Conservation (phyloP, 257 asterid genomes). For the Scutellaria minor region DNA sequence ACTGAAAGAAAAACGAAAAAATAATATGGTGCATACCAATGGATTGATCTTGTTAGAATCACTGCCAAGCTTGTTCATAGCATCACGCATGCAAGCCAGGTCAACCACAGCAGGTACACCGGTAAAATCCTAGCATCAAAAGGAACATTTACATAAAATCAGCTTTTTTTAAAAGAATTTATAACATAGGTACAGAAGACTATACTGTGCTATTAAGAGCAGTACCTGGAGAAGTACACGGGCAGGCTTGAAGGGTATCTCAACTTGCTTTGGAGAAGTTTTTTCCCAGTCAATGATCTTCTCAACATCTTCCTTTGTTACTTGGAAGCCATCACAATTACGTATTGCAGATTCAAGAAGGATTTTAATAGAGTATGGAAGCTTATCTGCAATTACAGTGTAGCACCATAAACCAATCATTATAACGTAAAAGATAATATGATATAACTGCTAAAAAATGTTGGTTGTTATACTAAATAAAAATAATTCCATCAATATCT, state of each 20-base stretch:
- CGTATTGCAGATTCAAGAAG: slow-evolving; percentile 96
- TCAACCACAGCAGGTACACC: slow-evolving; percentile 98
- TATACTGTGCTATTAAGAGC: slow-evolving; percentile 23
- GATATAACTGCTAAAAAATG: slow-evolving; percentile 6
- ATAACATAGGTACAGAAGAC: background rate
- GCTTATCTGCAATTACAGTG: slow-evolving; percentile 63
- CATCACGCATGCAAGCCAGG: slow-evolving; percentile 99
- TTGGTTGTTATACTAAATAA: slow-evolving; percentile 11
- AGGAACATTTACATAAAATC: slow-evolving; percentile 33
- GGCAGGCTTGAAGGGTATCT: slow-evolving; percentile 97
- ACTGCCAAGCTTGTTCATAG: slow-evolving; percentile 92
- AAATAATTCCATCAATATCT: background rate
- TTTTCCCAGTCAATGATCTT: slow-evolving; percentile 95
- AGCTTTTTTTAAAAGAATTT: background rate
- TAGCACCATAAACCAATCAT: slow-evolving; percentile 25
- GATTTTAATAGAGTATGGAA: slow-evolving; percentile 89
- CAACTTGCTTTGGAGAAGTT: slow-evolving; percentile 81
- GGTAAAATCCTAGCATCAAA: slow-evolving; percentile 77
- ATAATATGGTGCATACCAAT: slow-evolving; percentile 57
- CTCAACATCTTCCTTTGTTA: slow-evolving; percentile 82
- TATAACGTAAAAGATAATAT: background rate
- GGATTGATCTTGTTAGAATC: slow-evolving; percentile 97
- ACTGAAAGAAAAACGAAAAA: slow-evolving; percentile 19
- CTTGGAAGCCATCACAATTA: slow-evolving; percentile 96
- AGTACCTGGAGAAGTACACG: slow-evolving; percentile 93